A percentile compares a stretch with the other conserved stretches of the same genome.
Evolutionary conservation across 305 asterid species (phyloP).

Genomic region (Fraxinus sp.): DNA sequence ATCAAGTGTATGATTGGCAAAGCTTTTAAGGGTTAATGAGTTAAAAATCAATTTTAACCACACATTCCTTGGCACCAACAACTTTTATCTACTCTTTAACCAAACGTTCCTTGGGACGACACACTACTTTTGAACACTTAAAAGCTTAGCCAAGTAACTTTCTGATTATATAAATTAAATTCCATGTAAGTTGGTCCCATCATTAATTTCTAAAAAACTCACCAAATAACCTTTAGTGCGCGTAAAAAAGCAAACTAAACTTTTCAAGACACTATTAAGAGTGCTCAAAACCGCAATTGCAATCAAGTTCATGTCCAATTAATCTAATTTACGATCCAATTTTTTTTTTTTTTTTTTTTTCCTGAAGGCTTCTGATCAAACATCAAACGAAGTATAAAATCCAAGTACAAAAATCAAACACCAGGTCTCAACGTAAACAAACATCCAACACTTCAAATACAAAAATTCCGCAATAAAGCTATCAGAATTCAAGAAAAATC

Average conservation of each 20-base stretch:
- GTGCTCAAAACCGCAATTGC: slow-evolving; percentile 1
- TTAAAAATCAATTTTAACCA: neutral
- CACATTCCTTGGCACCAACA: neutral
- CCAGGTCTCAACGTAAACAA: slow-evolving; percentile 27
- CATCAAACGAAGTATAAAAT: neutral
- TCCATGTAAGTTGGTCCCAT: slow-evolving; percentile 2
- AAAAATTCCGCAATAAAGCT: slow-evolving; percentile 6
- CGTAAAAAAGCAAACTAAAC: neutral
- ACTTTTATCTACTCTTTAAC: neutral
- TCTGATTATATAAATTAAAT: slow-evolving; percentile 3
- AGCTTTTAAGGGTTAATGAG: neutral
- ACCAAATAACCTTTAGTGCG: neutral
- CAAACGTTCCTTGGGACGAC: neutral
- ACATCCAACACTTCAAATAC: neutral
- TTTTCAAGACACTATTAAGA: slow-evolving; percentile 1
- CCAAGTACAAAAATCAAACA: slow-evolving; percentile 18
- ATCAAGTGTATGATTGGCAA: slow-evolving; percentile 4
- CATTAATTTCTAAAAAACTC: neutral
- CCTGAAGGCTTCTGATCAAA: neutral
- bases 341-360: no score
- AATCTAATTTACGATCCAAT: slow-evolving; percentile 2
- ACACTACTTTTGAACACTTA: neutral
- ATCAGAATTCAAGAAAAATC: slow-evolving; percentile 2
- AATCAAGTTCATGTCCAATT: neutral
- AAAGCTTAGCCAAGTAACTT: neutral